phyloP scores from a whole-genome alignment of 805 yeast genomes.

The Kregervanrija pseudodelftensis region DNA sequence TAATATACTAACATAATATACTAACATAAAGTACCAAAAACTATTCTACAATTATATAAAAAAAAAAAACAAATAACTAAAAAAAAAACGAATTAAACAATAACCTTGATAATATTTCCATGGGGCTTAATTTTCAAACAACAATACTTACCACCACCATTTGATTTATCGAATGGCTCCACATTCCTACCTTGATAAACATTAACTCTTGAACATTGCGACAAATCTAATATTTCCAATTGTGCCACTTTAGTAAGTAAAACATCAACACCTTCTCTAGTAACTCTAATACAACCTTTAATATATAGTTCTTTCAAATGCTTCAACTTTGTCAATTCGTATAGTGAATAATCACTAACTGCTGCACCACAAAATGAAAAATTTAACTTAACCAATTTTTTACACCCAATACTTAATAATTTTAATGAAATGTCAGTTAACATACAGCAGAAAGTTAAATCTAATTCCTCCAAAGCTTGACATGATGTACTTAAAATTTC shows the following conservation, averaged over 20 bases:
- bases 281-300: conserved; percentile 70
- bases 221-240: conserved; percentile 47
- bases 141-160: conserved; percentile 46
- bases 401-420: conserved; percentile 61
- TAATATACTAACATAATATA: too few species aligned
- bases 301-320: conserved; percentile 42
- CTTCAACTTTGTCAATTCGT: conserved; percentile 51
- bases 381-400: conserved; percentile 43
- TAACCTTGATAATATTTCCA: conserved; percentile 52
- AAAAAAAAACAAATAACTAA: too few species aligned
- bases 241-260: conserved; percentile 49
- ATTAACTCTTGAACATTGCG: conserved; percentile 69
- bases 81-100: conserved; percentile 28
- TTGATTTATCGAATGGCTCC: conserved; percentile 40
- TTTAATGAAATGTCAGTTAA: conserved; percentile 64
- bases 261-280: conserved; percentile 70
- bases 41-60: too few species aligned
- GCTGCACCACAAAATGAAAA: conserved; percentile 75
- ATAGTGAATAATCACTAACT: conserved; percentile 63
- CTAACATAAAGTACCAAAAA: too few species aligned
- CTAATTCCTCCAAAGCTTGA: conserved; percentile 46
- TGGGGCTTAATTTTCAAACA: conserved; percentile 44
- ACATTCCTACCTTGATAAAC: conserved; percentile 56
- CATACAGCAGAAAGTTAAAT: conserved; percentile 70
- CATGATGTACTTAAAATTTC: conserved; percentile 56